A percentile compares a stretch with the other conserved stretches of the same genome.
phyloP scores from a whole-genome alignment of 768 basidiomycete species.

The Dentipellis sp. region DNA sequence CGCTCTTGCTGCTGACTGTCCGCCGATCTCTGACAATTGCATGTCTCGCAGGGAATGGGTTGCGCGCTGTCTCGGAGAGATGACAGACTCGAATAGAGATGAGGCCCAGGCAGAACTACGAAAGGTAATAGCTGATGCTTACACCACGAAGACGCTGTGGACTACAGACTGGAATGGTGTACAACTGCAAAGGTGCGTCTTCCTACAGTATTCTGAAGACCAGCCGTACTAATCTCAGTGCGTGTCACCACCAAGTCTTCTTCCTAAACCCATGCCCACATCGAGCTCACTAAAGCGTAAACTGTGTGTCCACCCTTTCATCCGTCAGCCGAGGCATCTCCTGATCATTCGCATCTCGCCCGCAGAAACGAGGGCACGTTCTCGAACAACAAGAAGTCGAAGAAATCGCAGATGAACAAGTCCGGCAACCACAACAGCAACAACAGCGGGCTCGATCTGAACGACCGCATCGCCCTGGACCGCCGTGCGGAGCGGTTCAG shows the following conservation, averaged over 20 bases:
- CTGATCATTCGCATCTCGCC: background rate
- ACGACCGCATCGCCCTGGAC: conserved; percentile 61
- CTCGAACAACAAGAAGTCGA: conserved; percentile 37
- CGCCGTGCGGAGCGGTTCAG: conserved; percentile 85
- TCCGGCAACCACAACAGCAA: conserved; percentile 15
- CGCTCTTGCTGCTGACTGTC: background rate
- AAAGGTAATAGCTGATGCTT: conserved; percentile 93
- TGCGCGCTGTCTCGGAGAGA: conserved; percentile 84
- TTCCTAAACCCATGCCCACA: conserved; percentile 46
- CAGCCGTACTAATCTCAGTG: too few species aligned
- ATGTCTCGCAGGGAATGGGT: conserved; percentile 74
- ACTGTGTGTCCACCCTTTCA: conserved; percentile 32
- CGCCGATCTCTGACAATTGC: conserved; percentile 7
- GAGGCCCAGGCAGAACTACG: conserved; percentile 93
- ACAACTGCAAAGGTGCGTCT: conserved; percentile 72
- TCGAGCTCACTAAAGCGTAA: conserved; percentile 57
- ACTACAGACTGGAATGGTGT: conserved; percentile 91
- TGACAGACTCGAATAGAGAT: conserved; percentile 76
- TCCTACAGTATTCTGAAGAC: too few species aligned
- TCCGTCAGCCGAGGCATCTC: background rate
- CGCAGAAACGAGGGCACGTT: background rate
- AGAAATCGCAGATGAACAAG: conserved; percentile 38
- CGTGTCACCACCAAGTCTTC: conserved; percentile 30
- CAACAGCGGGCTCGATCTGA: conserved; percentile 36
- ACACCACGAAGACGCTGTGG: conserved; percentile 74